A percentile compares a stretch with the other conserved stretches of the same genome.
These are phyloP conservation scores for Ustilago crameri DNA, from an alignment of 1,284 basidiomycete genomes.

Conservation along the genomic window DNA sequence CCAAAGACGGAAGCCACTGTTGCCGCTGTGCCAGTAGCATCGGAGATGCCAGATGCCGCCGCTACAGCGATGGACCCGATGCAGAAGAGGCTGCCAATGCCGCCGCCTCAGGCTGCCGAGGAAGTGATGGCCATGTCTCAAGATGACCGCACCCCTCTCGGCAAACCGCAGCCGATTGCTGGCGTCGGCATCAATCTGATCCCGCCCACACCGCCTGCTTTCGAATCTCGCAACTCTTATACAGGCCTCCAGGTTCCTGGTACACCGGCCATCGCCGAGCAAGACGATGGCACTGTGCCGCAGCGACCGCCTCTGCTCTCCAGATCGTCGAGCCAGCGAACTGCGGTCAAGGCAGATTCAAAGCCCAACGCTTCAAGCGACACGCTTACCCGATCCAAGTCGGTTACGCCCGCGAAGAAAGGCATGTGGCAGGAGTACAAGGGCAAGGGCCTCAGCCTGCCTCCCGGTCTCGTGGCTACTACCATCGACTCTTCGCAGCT, in stretches of 20 bases:
- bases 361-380: constrained; percentile 11
- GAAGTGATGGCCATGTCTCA: constrained; percentile 26
- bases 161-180: constrained; percentile 24
- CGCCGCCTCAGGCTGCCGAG: constrained; percentile 40
- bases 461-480: constrained; percentile 54
- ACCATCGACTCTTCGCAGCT: constrained; percentile 50
- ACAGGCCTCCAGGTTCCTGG: constrained; percentile 34
- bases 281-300: constrained; percentile 14
- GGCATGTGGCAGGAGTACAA: constrained; percentile 48
- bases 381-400: constrained; percentile 32
- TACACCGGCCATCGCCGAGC: constrained; percentile 35
- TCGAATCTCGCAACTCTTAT: constrained; percentile 43
- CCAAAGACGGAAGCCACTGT: constrained; percentile 2
- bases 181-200: constrained; percentile 59
- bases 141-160: constrained; percentile 49
- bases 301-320: constrained; percentile 39
- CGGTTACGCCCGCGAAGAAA: constrained; percentile 33
- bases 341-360: constrained; percentile 18
- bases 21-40: constrained; percentile 1
- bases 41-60: constrained; percentile 6
- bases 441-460: constrained; percentile 55
- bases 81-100: constrained; percentile 54
- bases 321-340: constrained; percentile 48
- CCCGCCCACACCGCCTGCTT: constrained; percentile 60
- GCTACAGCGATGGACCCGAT: constrained; percentile 4